phyloP scores from a whole-genome alignment of 805 yeast species.

The Alloascoidea africana region DNA sequence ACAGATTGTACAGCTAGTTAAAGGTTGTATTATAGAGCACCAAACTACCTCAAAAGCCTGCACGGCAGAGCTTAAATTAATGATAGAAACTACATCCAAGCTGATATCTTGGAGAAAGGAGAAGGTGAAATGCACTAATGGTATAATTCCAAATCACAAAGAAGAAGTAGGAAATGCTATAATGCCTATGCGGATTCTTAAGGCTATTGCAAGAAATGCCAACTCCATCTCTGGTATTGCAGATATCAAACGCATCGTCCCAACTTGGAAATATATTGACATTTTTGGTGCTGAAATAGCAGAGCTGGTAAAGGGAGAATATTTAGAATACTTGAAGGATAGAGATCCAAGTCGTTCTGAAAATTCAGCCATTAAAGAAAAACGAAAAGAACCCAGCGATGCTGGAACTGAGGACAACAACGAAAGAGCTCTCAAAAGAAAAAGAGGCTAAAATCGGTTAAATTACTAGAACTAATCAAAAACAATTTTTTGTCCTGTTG shows the following conservation, averaged over 20 bases:
- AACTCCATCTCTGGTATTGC: neutral
- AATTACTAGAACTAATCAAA: constrained; percentile 29
- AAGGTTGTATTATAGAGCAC: neutral
- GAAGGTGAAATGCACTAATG: no score
- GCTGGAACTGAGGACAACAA: neutral
- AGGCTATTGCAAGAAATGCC: neutral
- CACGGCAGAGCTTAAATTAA: neutral
- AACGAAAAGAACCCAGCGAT: neutral
- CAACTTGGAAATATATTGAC: neutral
- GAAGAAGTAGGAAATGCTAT: neutral
- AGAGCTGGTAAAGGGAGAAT: neutral
- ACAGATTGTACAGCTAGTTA: neutral
- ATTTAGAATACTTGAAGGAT: neutral
- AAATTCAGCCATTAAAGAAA: neutral
- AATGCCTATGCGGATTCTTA: neutral
- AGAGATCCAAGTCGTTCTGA: neutral
- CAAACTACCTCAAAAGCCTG: neutral
- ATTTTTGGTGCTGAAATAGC: neutral
- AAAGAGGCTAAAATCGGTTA: neutral
- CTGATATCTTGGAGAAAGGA: neutral
- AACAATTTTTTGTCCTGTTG: constrained; percentile 76
- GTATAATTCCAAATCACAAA: no score
- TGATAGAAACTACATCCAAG: neutral
- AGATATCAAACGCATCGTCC: neutral
- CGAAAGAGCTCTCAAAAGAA: neutral